Evolutionary conservation across 1,284 basidiomycete genomes (phyloP).

Genomic region (Puccinia horiana): DNA sequence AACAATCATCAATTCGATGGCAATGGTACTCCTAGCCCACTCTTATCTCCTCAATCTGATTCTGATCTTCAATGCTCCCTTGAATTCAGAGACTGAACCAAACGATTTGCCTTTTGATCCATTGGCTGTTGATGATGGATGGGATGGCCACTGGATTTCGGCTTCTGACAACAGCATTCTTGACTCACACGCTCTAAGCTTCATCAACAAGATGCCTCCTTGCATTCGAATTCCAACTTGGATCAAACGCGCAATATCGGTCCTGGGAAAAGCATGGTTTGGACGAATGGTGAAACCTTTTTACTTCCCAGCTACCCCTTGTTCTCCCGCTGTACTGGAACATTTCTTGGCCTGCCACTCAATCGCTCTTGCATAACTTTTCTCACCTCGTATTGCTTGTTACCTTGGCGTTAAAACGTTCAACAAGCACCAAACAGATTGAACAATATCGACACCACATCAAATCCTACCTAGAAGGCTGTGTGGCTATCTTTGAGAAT

Average conservation of each 20-base stretch:
- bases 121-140: too few species aligned
- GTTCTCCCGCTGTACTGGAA: conserved; percentile 17
- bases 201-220: too few species aligned
- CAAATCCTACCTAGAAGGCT: conserved; percentile 17
- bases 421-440: neutral
- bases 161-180: too few species aligned
- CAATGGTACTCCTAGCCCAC: neutral
- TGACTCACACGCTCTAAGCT: too few species aligned
- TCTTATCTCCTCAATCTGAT: too few species aligned
- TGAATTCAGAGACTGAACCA: too few species aligned
- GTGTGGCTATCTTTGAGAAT: neutral
- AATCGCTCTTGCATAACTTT: conserved; percentile 33
- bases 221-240: conserved; percentile 17
- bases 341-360: neutral
- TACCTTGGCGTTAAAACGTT: conserved; percentile 21
- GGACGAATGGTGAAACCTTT: conserved; percentile 33
- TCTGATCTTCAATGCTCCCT: too few species aligned
- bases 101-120: too few species aligned
- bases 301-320: conserved; percentile 40
- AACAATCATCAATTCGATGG: neutral
- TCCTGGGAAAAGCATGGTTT: conserved; percentile 25
- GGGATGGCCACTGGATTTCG: too few species aligned
- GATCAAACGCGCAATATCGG: conserved; percentile 7
- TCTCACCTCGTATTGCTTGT: conserved; percentile 20
- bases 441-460: conserved; percentile 10